Evolutionary conservation across 2,329 filamentous ascomycete genomes (phyloP), one percentile per base, ranked within the genome.

Genomic region (Dothidotthia symphoricarpi): DNA sequence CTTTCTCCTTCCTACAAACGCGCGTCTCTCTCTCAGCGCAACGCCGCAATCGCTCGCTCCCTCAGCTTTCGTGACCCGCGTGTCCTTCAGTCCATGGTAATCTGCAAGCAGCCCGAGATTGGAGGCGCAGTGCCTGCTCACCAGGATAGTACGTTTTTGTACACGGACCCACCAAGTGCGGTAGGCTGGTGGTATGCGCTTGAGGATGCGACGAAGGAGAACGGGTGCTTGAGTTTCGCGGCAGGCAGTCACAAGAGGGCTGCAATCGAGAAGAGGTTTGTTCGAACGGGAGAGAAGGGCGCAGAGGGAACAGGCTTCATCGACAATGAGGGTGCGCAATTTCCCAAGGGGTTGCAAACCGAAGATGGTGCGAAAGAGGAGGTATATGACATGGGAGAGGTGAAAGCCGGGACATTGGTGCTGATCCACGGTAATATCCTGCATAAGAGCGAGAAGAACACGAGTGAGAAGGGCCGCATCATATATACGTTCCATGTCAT

Each of bases 401-500:
- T 97, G 37, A 91, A 90, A 71, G 89, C 90, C 0, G 93, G 93
- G 0, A 86, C 86, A 31, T 67, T 98, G 66, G 89, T 97, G 31
- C 70, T 98, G 46, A 97, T 98, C 50, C 91, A 98, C 71, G 93
- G 93, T 1, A 97, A 97, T 67, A 70, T 96, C 55, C 65, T 97
- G 71, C 93, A 98, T 69, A 95, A 95, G 80, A 96, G 90, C 64
- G 89, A 95, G 78, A 87, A 79, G 75, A 98, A 98, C 64, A 77
- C 80, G 39, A 95, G 90, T 64, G 69, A 77, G 49, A 91, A 88
- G 74, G 89, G 90, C 15, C 77, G 91, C 51, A 94, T 93, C 63
- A 95, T 96, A 36, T 98, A 97, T 69, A 97, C 93, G 0, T 98
- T 97, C 66, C 93, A 98, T 72, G 80, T 95, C 41, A 97, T 97